Evolutionary conservation across 2,329 filamentous ascomycete genomes (phyloP).

Genomic region (Monosporascus cannonballus): DNA sequence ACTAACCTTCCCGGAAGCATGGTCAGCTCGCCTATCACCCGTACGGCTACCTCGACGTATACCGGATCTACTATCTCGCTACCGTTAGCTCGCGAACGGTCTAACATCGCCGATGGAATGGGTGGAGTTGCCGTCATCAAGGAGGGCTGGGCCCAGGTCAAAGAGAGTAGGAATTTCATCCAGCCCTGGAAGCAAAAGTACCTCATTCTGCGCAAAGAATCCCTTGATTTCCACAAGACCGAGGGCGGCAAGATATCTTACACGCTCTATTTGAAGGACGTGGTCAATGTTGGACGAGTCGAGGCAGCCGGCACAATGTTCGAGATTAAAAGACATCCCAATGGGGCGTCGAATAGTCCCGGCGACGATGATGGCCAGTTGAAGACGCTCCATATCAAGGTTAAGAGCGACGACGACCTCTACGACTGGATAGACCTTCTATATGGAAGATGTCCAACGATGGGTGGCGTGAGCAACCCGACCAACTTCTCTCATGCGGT

Average conservation of each 20-base stretch:
- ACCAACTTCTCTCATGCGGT: conserved; percentile 97
- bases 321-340: conserved; percentile 76
- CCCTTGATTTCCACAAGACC: conserved; percentile 90
- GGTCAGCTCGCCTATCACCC: conserved; percentile 65
- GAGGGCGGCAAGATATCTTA: conserved; percentile 84
- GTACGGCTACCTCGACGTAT: conserved; percentile 59
- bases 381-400: conserved; percentile 82
- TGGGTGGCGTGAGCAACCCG: conserved; percentile 97
- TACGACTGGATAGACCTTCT: conserved; percentile 99
- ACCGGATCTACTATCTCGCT: conserved; percentile 68
- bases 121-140: conserved; percentile 71
- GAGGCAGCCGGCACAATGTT: conserved; percentile 90
- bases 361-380: conserved; percentile 74
- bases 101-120: conserved; percentile 54
- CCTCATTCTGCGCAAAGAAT: conserved; percentile 85
- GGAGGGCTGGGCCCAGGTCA: conserved; percentile 77
- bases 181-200: conserved; percentile 86
- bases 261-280: conserved; percentile 77
- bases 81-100: conserved; percentile 57
- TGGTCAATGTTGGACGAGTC: conserved; percentile 83
- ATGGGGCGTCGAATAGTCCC: conserved; percentile 63
- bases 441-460: conserved; percentile 91
- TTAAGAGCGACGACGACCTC: conserved; percentile 92
- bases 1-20: conserved; percentile 70
- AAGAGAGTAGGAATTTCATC: conserved; percentile 85